These are phyloP conservation scores for Cryptosporidium parvum DNA, from an alignment of 169 alveolate genomes.

Conservation along the genomic window DNA sequence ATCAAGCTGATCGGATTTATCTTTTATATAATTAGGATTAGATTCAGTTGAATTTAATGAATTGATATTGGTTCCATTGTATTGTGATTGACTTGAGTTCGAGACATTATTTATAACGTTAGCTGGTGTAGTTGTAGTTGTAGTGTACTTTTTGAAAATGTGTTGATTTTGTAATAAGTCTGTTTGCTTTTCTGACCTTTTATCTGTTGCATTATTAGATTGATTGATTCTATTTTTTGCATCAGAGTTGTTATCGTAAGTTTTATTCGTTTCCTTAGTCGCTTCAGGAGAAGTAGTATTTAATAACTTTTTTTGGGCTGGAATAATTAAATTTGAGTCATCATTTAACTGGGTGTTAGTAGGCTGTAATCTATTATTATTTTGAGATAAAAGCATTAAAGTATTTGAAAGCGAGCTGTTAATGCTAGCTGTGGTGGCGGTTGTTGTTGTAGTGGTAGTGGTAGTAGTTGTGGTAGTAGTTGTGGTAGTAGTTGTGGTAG, in stretches of 20 bases:
- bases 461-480: slow-evolving; percentile 4
- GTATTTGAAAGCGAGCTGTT: not conserved
- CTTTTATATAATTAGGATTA: not conserved
- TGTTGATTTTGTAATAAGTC: not conserved
- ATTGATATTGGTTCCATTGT: not conserved
- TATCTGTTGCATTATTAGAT: not conserved
- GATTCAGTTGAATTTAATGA: not conserved
- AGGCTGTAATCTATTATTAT: not conserved
- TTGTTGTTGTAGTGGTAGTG: slow-evolving; percentile 24
- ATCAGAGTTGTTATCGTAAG: not conserved
- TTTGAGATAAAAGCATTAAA: not conserved
- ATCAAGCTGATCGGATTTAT: not conserved
- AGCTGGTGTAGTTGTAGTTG: slow-evolving; percentile 1
- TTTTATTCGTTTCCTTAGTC: not conserved
- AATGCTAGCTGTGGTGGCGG: slow-evolving; percentile 15
- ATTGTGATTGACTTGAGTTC: not conserved
- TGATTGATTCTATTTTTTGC: not conserved
- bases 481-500: slow-evolving; percentile 18
- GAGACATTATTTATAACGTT: not conserved
- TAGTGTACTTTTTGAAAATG: not conserved
- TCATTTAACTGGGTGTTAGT: not conserved
- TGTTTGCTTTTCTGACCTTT: not conserved
- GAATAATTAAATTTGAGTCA: not conserved
- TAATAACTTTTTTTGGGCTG: not conserved
- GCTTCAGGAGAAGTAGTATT: not conserved